Percentiles rank a stretch among this genome's conserved stretches.
Conservation (phyloP, 495 filamentous ascomycete species). For the Aspergillus funiculosus region DNA sequence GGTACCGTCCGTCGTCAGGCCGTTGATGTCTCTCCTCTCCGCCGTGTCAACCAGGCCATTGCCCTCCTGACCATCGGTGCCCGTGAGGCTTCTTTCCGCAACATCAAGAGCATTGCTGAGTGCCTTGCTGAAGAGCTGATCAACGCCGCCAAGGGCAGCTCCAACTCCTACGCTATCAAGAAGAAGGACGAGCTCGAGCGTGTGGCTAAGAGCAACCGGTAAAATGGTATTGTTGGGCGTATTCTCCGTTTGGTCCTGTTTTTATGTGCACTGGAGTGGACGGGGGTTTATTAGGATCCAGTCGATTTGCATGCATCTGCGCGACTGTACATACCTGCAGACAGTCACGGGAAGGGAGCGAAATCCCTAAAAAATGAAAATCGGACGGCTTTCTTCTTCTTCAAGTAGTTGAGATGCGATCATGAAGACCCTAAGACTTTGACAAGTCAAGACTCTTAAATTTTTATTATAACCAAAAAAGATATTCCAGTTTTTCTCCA, state of each 20-base stretch:
- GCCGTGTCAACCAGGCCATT: conserved; percentile 99
- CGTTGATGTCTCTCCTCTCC: conserved; percentile 98
- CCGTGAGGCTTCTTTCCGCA: conserved; percentile 94
- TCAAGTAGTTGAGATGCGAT: conserved; percentile 46
- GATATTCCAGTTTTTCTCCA: conserved; percentile 15
- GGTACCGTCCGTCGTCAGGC: conserved; percentile 99
- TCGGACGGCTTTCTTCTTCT: conserved; percentile 42
- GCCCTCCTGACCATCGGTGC: conserved; percentile 96
- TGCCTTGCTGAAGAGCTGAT: conserved; percentile 99
- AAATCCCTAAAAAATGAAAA: conserved; percentile 37
- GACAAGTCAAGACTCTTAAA: conserved; percentile 30
- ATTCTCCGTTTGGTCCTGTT: conserved; percentile 45
- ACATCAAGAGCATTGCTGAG: conserved; percentile 98
- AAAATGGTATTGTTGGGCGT: conserved; percentile 47
- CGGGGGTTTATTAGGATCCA: conserved; percentile 45
- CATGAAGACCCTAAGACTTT: conserved; percentile 38
- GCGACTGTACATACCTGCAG: conserved; percentile 41
- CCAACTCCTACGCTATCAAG: conserved; percentile 99
- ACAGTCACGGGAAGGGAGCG: conserved; percentile 40
- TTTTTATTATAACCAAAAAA: conserved; percentile 32
- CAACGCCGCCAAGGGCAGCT: conserved; percentile 99
- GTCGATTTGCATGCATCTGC: conserved; percentile 45
- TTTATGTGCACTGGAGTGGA: conserved; percentile 46
- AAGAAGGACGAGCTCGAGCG: conserved; percentile 99
- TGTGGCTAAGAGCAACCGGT: conserved; percentile 99